A percentile compares a stretch with the other conserved stretches of the same genome.
These are phyloP conservation scores for Amanita molliuscula DNA, from an alignment of 768 basidiomycete genomes.

Conservation along the genomic window DNA sequence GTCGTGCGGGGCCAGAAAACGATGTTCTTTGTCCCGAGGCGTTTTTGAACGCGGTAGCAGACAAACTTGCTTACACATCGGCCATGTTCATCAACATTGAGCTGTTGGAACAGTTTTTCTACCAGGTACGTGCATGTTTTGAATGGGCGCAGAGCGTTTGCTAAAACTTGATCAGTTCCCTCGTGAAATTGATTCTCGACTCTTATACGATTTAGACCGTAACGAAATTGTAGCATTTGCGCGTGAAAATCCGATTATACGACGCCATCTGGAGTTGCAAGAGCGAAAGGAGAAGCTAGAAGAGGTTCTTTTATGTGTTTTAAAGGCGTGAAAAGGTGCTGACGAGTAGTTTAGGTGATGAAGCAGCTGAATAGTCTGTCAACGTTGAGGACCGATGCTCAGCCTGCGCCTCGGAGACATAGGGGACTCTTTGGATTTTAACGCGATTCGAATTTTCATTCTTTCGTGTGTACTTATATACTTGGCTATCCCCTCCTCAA, in stretches of 20 bases:
- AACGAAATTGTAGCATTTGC: slow-evolving; percentile 87
- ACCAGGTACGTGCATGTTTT: slow-evolving; percentile 53
- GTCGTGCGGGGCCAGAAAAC: slow-evolving; percentile 78
- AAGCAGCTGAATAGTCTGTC: slow-evolving; percentile 89
- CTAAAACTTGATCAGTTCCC: slow-evolving; percentile 59
- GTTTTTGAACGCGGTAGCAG: slow-evolving; percentile 93
- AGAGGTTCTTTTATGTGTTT: slow-evolving; percentile 44
- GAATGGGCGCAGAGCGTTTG: slow-evolving; percentile 1
- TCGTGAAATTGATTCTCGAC: slow-evolving; percentile 88
- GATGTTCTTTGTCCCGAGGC: slow-evolving; percentile 92
- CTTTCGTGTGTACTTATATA: neutral
- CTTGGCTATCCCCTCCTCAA: too few species aligned
- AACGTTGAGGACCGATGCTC: slow-evolving; percentile 75
- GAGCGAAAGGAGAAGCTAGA: slow-evolving; percentile 97
- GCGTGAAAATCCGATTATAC: slow-evolving; percentile 86
- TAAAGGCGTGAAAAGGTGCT: neutral
- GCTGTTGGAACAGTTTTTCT: slow-evolving; percentile 96
- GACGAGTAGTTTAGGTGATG: slow-evolving; percentile 56
- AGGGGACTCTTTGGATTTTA: slow-evolving; percentile 78
- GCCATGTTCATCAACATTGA: slow-evolving; percentile 99
- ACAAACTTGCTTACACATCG: slow-evolving; percentile 92
- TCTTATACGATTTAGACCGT: slow-evolving; percentile 90
- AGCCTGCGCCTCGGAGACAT: slow-evolving; percentile 61
- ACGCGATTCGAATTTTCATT: slow-evolving; percentile 5
- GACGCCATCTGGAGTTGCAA: slow-evolving; percentile 85